Percentiles rank a stretch among this genome's conserved stretches.
These are phyloP conservation scores for Lunularia cruciata DNA, from an alignment of 225 moss, liverwort and hornwort species.

Conservation along the genomic window DNA sequence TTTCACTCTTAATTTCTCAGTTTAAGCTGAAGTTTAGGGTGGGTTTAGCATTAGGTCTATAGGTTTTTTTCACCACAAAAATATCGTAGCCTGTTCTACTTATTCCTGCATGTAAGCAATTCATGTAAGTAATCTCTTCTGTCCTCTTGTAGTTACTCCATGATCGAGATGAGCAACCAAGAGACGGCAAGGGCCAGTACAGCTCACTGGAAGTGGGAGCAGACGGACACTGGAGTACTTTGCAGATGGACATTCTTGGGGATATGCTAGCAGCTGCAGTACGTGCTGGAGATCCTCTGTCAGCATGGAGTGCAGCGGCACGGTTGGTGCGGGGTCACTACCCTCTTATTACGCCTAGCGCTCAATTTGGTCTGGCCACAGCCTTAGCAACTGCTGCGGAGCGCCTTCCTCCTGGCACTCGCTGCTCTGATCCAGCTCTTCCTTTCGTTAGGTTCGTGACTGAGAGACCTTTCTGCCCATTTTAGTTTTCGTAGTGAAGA, in stretches of 20 bases:
- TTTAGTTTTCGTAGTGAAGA: not conserved
- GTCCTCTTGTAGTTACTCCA: conserved; percentile 23
- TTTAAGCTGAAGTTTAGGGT: too few relatives aligned
- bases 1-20: too few relatives aligned
- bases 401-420: conserved; percentile 80
- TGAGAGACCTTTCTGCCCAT: not conserved
- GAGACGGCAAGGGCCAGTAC: conserved; percentile 27
- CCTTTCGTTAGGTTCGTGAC: conserved; percentile 68
- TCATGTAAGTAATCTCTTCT: not conserved
- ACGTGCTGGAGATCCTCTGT: conserved; percentile 88
- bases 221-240: conserved; percentile 86
- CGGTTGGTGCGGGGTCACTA: conserved; percentile 87
- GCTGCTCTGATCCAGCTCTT: conserved; percentile 82
- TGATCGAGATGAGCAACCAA: conserved; percentile 25
- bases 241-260: conserved; percentile 95
- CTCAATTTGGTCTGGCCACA: conserved; percentile 72
- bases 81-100: too few relatives aligned
- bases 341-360: conserved; percentile 82
- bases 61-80: too few relatives aligned
- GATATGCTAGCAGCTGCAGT: conserved; percentile 97
- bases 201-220: conserved; percentile 35
- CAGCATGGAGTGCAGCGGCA: conserved; percentile 97
- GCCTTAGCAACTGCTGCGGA: conserved; percentile 82
- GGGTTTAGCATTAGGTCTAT: too few relatives aligned
- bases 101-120: not conserved